Evolutionary conservation across 306 rosid species (phyloP), one percentile per base, ranked within the genome.

Genomic region (Glycine tomentella): DNA sequence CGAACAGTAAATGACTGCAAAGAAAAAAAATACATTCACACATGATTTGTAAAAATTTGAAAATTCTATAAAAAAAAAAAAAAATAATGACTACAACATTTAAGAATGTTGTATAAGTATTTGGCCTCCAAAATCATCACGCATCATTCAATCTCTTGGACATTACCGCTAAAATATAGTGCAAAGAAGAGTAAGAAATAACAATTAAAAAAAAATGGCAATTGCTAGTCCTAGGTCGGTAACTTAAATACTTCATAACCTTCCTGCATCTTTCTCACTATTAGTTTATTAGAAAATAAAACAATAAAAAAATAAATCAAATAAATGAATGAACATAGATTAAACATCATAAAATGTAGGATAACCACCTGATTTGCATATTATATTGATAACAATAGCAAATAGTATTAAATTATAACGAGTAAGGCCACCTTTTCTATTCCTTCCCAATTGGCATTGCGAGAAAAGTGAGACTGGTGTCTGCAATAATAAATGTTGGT

Each of bases 371-470:
- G 46, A 57, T 38, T 70, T 57, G 66, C 66, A 71, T 58, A 42
- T 64, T 48, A 70, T 2, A 80, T n/a, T 42, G 7, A 69, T 36
- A 76, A 55, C 45, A 17, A 70, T 53, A 17, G 55, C 67, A 74
- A 15, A 82, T 33, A 25, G 31, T 25, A 40, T 44, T 25, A 59
- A 68, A 67, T 45, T 57, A 52, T 72, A 68, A 42, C 69, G 44
- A 69, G 53, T 8, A 69, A 64, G 69, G 70, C 61, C 17, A 95
- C 98, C 88, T 89, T 90, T 81, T 87, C 80, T 63, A 95, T 93
- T 80, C 92, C 94, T 85, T 93, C 99, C 99, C 98, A 95, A 82
- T 95, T 89, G 59, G 97, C 95, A 25, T 93, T 95, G 73, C 94
- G 96, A 75, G 94, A 51, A 83, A 87, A 90, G 49, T 33, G 90